These are phyloP conservation scores for Ceratocystis colombiana DNA, from an alignment of 2,329 filamentous ascomycete genomes.

Conservation along the genomic window DNA sequence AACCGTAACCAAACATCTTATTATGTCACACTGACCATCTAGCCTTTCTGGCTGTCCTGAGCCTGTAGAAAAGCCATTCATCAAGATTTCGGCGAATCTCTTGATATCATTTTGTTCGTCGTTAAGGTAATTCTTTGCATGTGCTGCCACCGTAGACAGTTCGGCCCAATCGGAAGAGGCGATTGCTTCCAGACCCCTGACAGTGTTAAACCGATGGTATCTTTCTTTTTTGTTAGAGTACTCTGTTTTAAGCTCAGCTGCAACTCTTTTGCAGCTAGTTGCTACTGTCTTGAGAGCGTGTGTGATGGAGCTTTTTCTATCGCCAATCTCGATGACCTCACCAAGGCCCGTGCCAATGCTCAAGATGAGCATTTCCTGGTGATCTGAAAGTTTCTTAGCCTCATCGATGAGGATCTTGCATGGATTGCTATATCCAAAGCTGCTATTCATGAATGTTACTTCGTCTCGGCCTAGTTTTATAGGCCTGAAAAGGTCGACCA, in stretches of 20 bases:
- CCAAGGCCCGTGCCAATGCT: slow-evolving; percentile 31
- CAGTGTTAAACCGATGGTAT: slow-evolving; percentile 30
- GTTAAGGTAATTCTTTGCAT: background rate
- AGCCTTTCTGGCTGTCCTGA: no score
- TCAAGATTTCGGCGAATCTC: no score
- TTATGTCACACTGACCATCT: no score
- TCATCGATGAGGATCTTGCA: slow-evolving; percentile 30
- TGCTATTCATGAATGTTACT: slow-evolving; percentile 28
- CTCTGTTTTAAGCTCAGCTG: slow-evolving; percentile 18
- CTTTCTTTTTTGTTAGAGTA: slow-evolving; percentile 26
- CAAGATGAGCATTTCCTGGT: slow-evolving; percentile 1
- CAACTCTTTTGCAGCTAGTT: background rate
- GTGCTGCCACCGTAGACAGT: background rate
- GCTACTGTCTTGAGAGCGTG: background rate
- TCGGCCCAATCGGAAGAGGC: slow-evolving; percentile 28
- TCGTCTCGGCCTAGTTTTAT: slow-evolving; percentile 29
- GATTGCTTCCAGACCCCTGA: slow-evolving; percentile 29
- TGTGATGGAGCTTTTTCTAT: slow-evolving; percentile 14
- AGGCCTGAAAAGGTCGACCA: slow-evolving; percentile 31
- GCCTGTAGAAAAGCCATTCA: no score
- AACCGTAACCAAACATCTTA: background rate
- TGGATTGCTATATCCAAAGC: slow-evolving; percentile 30
- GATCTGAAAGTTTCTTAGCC: slow-evolving; percentile 27
- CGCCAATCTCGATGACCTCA: slow-evolving; percentile 26
- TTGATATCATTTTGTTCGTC: no score